Conservation (phyloP, 129 eudicot species). For the Lonicera japonica region DNA sequence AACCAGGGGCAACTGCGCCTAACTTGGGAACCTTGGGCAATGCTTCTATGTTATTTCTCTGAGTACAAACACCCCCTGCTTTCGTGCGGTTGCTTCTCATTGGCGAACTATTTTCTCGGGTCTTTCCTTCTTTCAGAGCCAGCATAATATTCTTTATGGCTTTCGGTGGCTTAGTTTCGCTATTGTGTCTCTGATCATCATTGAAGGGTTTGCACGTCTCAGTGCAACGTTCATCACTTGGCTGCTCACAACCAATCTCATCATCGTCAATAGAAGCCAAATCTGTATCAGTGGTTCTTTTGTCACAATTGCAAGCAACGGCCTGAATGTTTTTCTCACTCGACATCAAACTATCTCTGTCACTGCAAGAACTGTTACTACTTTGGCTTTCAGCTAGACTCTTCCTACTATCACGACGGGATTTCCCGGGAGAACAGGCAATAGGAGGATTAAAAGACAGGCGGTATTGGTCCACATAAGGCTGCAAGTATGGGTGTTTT, state of each 20-base stretch:
- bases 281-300: slow-evolving; percentile 36
- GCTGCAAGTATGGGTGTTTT: slow-evolving; percentile 90
- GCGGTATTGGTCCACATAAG: slow-evolving; percentile 74
- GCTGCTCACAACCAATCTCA: slow-evolving; percentile 25
- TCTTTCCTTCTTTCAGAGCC: slow-evolving; percentile 71
- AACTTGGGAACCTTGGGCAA: slow-evolving; percentile 55
- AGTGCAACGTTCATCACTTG: slow-evolving; percentile 31
- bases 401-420: slow-evolving; percentile 39
- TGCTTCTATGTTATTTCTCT: slow-evolving; percentile 36
- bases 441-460: slow-evolving; percentile 26
- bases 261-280: slow-evolving; percentile 40
- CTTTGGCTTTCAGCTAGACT: slow-evolving; percentile 78
- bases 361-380: slow-evolving; percentile 93
- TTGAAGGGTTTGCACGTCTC: slow-evolving; percentile 34
- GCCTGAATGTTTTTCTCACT: slow-evolving; percentile 57
- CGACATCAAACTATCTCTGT: slow-evolving; percentile 67
- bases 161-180: slow-evolving; percentile 51
- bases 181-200: slow-evolving; percentile 33
- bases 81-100: slow-evolving; percentile 57
- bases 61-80: slow-evolving; percentile 21
- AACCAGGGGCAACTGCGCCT: slow-evolving; percentile 37
- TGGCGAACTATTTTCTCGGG: slow-evolving; percentile 81
- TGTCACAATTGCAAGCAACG: slow-evolving; percentile 35
- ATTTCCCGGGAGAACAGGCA: slow-evolving; percentile 24
- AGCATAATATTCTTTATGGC: slow-evolving; percentile 46